Base-by-base conservation (phyloP, 2,329 filamentous ascomycete genomes). In the Coniella lustricola region DNA sequence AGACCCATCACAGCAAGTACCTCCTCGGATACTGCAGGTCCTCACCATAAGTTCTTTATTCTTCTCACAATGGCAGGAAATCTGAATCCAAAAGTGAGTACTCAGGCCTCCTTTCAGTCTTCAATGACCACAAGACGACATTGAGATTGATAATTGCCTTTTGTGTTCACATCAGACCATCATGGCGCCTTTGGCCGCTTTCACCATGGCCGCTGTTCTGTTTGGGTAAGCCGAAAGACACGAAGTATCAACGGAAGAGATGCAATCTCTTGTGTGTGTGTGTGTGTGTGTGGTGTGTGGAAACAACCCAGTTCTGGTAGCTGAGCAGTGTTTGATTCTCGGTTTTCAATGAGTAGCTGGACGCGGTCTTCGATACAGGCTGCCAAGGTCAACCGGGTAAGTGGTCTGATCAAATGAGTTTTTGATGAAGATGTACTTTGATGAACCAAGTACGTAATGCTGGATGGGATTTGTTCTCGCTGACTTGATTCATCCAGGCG, bases 341-440 rank as follows among this genome's bases (percentile, higher is more conserved):
- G 8, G 21, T 3, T 39, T 13, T 14, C 3, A 5, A 21, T 3
- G 12, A 10, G 18, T 18, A 51, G 49, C 8, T 54, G 49, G 49
- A 49, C 49, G 7, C 49, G 52, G 4, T 54, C 52, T 3, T 54
- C 52, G 4, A 54, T 54, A 8, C 46, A 49, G 32, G 43, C 49
- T 25, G 52, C 52, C 12, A 54, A 54, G 35, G 46, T 49, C n/a
- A 54, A 54, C 36, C 42, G 49, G 20, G 52, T 54, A 37, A 25
- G 52, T 32, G 3, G 9, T 25, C 3, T n/a, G n/a, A n/a, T n/a
- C n/a, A n/a, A n/a, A n/a, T n/a, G n/a, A n/a, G n/a, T n/a, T n/a
- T n/a, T n/a, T n/a, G n/a, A n/a, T n/a, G n/a, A 29, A 29, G 25
- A 29, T 29, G 25, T 29, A 5, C 25, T 29, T 29, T 29, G 14